Percentiles rank a stretch among this genome's conserved stretches.
phyloP scores from a whole-genome alignment of 345 rosid genomes.

The Melaleuca quinquenervia region DNA sequence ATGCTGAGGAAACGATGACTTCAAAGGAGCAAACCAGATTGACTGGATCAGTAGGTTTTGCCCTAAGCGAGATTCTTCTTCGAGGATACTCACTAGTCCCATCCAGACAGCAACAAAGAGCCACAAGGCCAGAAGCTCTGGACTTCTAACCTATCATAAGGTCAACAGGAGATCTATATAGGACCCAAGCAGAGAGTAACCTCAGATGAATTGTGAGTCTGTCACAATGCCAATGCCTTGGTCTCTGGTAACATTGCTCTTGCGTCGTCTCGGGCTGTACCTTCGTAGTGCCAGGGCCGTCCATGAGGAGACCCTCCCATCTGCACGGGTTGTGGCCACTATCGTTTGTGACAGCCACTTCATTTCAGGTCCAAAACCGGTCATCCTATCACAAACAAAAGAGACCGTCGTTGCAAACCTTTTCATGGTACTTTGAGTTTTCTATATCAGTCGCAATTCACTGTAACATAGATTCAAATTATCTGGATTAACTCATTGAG shows the following conservation, averaged over 20 bases:
- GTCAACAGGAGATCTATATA: background rate
- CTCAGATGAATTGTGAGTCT: background rate
- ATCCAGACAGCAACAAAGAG: background rate
- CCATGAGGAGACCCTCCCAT: slow-evolving; percentile 18
- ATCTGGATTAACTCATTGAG: background rate
- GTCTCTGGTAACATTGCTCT: slow-evolving; percentile 10
- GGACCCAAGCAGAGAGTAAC: slow-evolving; percentile 1
- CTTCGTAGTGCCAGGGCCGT: slow-evolving; percentile 8
- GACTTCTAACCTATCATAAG: background rate
- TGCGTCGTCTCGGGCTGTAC: slow-evolving; percentile 4
- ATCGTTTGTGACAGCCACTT: slow-evolving; percentile 73
- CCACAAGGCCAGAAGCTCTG: background rate
- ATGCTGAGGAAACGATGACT: background rate
- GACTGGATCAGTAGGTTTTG: background rate
- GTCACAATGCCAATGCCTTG: slow-evolving; percentile 7
- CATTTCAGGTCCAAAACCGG: slow-evolving; percentile 44
- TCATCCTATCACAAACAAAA: background rate
- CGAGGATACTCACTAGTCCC: background rate
- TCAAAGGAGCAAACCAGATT: background rate
- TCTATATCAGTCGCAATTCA: background rate
- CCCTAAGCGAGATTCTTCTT: background rate
- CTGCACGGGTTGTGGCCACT: slow-evolving; percentile 69
- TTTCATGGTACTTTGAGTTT: background rate
- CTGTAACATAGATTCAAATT: background rate
- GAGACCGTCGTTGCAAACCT: background rate